A percentile compares a stretch with the other conserved stretches of the same genome.
These are phyloP conservation scores for Phytophthora tubulina DNA, from an alignment of 352 stramenopile species.

Conservation along the genomic window DNA sequence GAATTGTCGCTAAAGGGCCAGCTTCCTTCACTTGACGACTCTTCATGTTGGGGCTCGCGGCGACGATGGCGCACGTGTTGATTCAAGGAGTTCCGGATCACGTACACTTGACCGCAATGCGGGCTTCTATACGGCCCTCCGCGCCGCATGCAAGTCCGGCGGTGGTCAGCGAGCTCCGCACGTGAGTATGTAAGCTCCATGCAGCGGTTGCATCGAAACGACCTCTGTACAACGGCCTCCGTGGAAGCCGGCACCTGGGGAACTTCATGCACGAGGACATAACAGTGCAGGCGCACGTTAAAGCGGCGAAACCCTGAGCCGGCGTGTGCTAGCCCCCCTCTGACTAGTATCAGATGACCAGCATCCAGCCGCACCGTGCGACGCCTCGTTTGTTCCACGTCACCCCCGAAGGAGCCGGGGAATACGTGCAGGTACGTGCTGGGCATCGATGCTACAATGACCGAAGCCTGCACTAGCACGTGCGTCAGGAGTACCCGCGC, in stretches of 20 bases:
- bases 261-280: background rate
- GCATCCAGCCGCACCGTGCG: background rate
- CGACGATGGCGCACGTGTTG: slow-evolving; percentile 1
- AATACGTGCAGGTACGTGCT: slow-evolving; percentile 4
- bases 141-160: background rate
- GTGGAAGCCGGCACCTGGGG: background rate
- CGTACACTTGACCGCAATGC: slow-evolving; percentile 2
- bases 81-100: slow-evolving; percentile 5
- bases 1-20: background rate
- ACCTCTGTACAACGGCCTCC: background rate
- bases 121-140: background rate
- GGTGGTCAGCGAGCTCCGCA: background rate
- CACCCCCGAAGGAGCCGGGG: background rate
- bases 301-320: background rate
- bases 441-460: slow-evolving; percentile 5
- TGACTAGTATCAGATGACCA: slow-evolving; percentile 12
- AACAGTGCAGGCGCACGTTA: slow-evolving; percentile 11
- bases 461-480: background rate
- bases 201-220: background rate
- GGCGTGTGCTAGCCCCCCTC: slow-evolving; percentile 8
- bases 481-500: background rate
- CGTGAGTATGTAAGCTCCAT: slow-evolving; percentile 7
- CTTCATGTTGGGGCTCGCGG: background rate
- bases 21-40: background rate
- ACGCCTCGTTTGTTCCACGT: background rate